Conservation (phyloP, 176 grass and related monocot species). For the Triticum monococcum region DNA sequence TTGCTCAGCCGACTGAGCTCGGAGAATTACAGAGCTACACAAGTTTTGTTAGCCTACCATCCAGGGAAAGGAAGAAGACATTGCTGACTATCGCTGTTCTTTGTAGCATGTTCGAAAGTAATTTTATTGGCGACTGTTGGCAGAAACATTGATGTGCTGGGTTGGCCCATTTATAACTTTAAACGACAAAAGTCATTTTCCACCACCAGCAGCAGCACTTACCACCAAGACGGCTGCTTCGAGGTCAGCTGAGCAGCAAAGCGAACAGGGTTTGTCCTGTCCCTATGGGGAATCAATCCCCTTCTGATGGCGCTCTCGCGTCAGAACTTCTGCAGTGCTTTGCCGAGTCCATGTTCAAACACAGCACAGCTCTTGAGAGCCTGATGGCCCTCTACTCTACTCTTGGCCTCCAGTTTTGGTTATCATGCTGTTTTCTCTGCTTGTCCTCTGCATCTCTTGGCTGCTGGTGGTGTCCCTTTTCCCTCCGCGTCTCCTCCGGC, state of each 20-base stretch:
- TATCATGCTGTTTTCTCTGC: not conserved
- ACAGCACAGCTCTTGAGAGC: not conserved
- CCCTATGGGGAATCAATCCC: not conserved
- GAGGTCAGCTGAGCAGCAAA: not conserved
- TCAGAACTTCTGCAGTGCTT: not conserved
- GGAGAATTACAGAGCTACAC: not conserved
- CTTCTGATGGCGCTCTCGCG: not conserved
- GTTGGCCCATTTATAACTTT: not conserved
- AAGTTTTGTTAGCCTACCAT: conserved; percentile 26
- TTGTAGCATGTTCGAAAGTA: not conserved
- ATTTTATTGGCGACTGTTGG: no score
- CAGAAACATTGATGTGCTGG: not conserved
- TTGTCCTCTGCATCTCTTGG: not conserved
- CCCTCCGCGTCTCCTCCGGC: not conserved
- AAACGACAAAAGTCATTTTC: conserved; percentile 26
- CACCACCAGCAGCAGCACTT: not conserved
- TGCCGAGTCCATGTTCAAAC: not conserved
- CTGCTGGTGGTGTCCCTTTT: not conserved
- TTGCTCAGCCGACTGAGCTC: not conserved
- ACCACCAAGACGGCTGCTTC: not conserved
- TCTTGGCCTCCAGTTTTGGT: not conserved
- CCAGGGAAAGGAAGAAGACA: not conserved
- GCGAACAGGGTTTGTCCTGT: not conserved
- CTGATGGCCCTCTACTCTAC: not conserved
- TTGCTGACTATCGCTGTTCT: not conserved